Evolutionary conservation across 768 basidiomycete species (phyloP).

Genomic region (Naganishia antarctica): DNA sequence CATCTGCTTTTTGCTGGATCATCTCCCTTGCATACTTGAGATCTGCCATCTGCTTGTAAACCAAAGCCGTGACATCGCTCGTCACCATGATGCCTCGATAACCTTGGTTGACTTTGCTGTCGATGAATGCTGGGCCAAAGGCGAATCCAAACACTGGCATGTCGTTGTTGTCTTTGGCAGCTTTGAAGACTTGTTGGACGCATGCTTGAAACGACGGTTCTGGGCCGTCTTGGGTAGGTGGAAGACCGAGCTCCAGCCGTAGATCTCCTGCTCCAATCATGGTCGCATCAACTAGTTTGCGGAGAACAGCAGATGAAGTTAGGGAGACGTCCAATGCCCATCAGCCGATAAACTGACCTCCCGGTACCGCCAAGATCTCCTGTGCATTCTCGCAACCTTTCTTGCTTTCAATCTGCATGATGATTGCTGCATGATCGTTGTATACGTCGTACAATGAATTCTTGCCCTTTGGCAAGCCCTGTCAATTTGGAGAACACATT

Average conservation of each 20-base stretch:
- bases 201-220: slow-evolving; percentile 18
- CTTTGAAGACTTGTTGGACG: slow-evolving; percentile 14
- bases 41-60: slow-evolving; percentile 18
- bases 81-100: slow-evolving; percentile 20
- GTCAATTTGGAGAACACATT: neutral
- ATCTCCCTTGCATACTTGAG: slow-evolving; percentile 16
- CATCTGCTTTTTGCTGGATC: slow-evolving; percentile 3
- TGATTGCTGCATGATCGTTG: slow-evolving; percentile 18
- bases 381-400: slow-evolving; percentile 9
- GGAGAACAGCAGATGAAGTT: too few species aligned
- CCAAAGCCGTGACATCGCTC: slow-evolving; percentile 13
- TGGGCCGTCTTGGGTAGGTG: slow-evolving; percentile 7
- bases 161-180: slow-evolving; percentile 11
- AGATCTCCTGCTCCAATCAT: slow-evolving; percentile 20
- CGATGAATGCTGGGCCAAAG: slow-evolving; percentile 12
- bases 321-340: too few species aligned
- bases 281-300: slow-evolving; percentile 15
- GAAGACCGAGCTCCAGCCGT: slow-evolving; percentile 12
- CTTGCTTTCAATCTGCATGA: slow-evolving; percentile 23
- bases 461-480: slow-evolving; percentile 18
- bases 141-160: slow-evolving; percentile 20
- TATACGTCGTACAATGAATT: slow-evolving; percentile 2
- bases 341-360: too few species aligned
- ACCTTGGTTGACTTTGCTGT: slow-evolving; percentile 20
- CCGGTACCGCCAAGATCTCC: slow-evolving; percentile 19